Base-by-base conservation (phyloP, 306 rosid species). In the Adenanthera pavonina region DNA sequence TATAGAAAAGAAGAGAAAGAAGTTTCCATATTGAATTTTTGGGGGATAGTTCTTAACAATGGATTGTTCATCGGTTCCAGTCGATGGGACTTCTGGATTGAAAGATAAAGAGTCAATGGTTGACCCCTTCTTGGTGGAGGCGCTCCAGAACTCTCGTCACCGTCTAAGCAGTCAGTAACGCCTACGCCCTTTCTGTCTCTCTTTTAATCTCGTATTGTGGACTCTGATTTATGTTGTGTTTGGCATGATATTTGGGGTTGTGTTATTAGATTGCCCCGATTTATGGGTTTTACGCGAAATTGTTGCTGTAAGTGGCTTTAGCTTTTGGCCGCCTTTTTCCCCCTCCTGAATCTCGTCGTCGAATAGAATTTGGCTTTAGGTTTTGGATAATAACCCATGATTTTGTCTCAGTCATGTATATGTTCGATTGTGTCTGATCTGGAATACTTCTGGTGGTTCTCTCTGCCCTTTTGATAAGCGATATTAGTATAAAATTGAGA, bases 41-140 rank as follows among this genome's bases (percentile, higher is more conserved):
- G 30, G 17, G n/a, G 15, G 40, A 15, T 51, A 11, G 34, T 49
- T 77, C 33, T 41, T 52, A 33, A 53, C 86, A 53, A 91, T 92
- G 98, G 98, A 91, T 65, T 78, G 86, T 20, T 78, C 83, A 15
- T 79, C 79, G 61, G 73, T 88, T 75, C 80, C 91, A 66, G 70
- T 30, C 79, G 89, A 88, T 69, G 88, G 52, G 13, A 71, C 59
- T 77, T 68, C 83, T 59, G 86, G 84, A 68, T 81, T 85, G 51
- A 82, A 76, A 72, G 92, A 86, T 36, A 93, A 84, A 86, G 92
- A 87, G 81, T 88, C 92, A 59, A 84, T 89, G 92, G 92, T 94
- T 75, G 98, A 94, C 90, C 97, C 97, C 72, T 92, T 94, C 70
- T 80, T 94, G 90, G 90, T 94, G 15, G 97, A 94, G 87, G 98